phyloP scores from a whole-genome alignment of 2,329 filamentous ascomycete species.

The Trichoderma atroviride region DNA sequence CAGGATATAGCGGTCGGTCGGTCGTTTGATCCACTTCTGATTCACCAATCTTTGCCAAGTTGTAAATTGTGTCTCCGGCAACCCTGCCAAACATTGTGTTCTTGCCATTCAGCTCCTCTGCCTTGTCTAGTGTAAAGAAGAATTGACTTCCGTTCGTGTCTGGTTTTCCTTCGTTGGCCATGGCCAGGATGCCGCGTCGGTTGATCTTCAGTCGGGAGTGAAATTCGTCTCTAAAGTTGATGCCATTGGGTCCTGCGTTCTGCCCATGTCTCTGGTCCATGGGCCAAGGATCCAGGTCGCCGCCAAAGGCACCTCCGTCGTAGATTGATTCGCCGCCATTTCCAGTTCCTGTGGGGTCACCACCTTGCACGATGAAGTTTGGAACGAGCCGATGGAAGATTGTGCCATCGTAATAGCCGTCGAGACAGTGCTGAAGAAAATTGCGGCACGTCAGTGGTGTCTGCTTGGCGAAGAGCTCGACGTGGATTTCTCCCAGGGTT shows the following conservation, averaged over 20 bases:
- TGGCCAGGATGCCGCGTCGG: constrained; percentile 84
- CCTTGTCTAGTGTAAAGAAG: constrained; percentile 87
- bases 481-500: constrained; percentile 81
- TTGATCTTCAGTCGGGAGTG: constrained; percentile 94
- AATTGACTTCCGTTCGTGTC: constrained; percentile 94
- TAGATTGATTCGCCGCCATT: constrained; percentile 91
- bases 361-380: constrained; percentile 91
- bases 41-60: constrained; percentile 90
- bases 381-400: constrained; percentile 93
- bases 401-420: constrained; percentile 93
- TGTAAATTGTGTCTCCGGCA: constrained; percentile 93
- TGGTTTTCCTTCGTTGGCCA: constrained; percentile 82
- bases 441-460: constrained; percentile 89
- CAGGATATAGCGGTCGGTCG: constrained; percentile 83
- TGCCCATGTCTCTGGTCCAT: constrained; percentile 65
- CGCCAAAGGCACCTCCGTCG: constrained; percentile 76
- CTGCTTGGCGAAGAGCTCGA: constrained; percentile 95
- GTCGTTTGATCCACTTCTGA: constrained; percentile 76
- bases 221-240: constrained; percentile 80
- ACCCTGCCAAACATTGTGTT: constrained; percentile 94
- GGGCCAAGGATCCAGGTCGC: constrained; percentile 71
- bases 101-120: constrained; percentile 82
- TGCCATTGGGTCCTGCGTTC: constrained; percentile 61
- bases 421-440: constrained; percentile 91
- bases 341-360: constrained; percentile 90